A percentile compares a stretch with the other conserved stretches of the same genome.
Conservation (phyloP, 352 stramenopile species). For the Elongisporangium anandrum region DNA sequence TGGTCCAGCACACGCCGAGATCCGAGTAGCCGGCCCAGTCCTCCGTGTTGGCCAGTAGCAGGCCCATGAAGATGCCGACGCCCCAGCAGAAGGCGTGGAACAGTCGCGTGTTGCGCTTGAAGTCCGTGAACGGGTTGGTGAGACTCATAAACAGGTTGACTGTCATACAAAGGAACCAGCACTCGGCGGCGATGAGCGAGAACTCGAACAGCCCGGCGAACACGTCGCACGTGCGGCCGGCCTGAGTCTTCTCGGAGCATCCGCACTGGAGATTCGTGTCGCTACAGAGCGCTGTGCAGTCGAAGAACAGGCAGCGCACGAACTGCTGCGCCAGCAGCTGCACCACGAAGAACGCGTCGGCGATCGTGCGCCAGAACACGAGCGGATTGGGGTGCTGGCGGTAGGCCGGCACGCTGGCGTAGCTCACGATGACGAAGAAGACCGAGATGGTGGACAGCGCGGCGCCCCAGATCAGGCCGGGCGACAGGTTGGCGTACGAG, state of each 20-base stretch:
- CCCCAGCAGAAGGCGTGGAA: slow-evolving; percentile 88
- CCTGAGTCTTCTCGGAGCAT: slow-evolving; percentile 40
- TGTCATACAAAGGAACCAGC: slow-evolving; percentile 90
- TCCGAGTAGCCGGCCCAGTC: slow-evolving; percentile 86
- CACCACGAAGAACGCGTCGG: slow-evolving; percentile 79
- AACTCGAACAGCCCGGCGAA: slow-evolving; percentile 87
- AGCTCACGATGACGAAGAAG: slow-evolving; percentile 84
- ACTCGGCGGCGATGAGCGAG: slow-evolving; percentile 76
- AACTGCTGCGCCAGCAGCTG: slow-evolving; percentile 82
- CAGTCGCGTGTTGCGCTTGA: slow-evolving; percentile 79
- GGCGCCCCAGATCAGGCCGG: slow-evolving; percentile 81
- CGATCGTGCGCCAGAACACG: slow-evolving; percentile 87
- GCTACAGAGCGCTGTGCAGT: slow-evolving; percentile 78
- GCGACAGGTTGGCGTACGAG: slow-evolving; percentile 74
- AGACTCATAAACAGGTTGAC: slow-evolving; percentile 83
- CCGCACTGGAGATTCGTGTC: slow-evolving; percentile 66
- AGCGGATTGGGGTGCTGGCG: slow-evolving; percentile 85
- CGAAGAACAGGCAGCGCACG: slow-evolving; percentile 70
- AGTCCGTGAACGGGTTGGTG: slow-evolving; percentile 90
- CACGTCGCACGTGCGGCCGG: slow-evolving; percentile 53
- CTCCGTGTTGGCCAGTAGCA: slow-evolving; percentile 65
- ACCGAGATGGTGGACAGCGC: slow-evolving; percentile 82
- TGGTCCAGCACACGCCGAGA: slow-evolving; percentile 84
- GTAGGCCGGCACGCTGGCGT: slow-evolving; percentile 73
- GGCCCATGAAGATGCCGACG: slow-evolving; percentile 43